These are phyloP conservation scores for Chrysoporthe cubensis DNA, from an alignment of 2,329 filamentous ascomycete species.

Conservation along the genomic window DNA sequence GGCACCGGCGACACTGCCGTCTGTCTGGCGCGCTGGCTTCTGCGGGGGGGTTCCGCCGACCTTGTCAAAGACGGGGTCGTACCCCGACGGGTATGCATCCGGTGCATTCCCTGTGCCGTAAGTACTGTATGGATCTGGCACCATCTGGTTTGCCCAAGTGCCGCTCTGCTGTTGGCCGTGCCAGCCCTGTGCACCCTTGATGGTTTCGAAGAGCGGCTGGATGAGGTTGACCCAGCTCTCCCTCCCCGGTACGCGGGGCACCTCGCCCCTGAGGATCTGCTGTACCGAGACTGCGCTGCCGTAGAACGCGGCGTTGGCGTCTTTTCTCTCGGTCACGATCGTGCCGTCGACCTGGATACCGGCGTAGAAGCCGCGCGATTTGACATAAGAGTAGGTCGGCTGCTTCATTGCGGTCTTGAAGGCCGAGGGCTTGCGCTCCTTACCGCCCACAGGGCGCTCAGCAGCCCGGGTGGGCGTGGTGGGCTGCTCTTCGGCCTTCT, in stretches of 20 bases:
- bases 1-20: slow-evolving; percentile 12
- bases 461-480: not conserved
- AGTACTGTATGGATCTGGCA: not conserved
- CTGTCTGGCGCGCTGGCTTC: slow-evolving; percentile 18
- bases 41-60: slow-evolving; percentile 8
- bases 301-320: slow-evolving; percentile 88
- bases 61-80: slow-evolving; percentile 22
- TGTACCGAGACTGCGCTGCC: slow-evolving; percentile 58
- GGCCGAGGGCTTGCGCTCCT: slow-evolving; percentile 33
- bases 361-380: slow-evolving; percentile 86
- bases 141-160: slow-evolving; percentile 24
- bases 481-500: slow-evolving; percentile 44
- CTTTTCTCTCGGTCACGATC: slow-evolving; percentile 81
- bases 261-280: slow-evolving; percentile 52
- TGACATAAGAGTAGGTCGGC: slow-evolving; percentile 73
- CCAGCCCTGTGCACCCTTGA: slow-evolving; percentile 42
- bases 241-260: slow-evolving; percentile 34
- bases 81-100: slow-evolving; percentile 17
- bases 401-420: slow-evolving; percentile 38
- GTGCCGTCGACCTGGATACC: slow-evolving; percentile 88
- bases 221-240: slow-evolving; percentile 40
- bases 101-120: slow-evolving; percentile 15
- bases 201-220: slow-evolving; percentile 40
- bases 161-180: slow-evolving; percentile 23
- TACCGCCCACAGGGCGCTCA: slow-evolving; percentile 23